These are phyloP conservation scores for Cercospora sojina DNA, from an alignment of 2,329 filamentous ascomycete genomes.

Conservation along the genomic window DNA sequence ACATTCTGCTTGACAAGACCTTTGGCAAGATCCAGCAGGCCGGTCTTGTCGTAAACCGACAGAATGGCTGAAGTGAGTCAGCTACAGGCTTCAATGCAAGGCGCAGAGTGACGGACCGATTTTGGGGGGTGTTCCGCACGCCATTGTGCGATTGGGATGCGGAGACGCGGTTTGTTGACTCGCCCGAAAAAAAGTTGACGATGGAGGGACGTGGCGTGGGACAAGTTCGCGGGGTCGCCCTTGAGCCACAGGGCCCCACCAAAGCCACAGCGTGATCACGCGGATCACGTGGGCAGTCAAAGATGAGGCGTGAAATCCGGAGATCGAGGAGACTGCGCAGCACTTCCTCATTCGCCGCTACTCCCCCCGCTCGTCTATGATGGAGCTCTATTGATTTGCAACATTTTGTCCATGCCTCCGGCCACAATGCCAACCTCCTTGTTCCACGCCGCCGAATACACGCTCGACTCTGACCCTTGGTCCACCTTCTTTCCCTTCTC, in stretches of 20 bases:
- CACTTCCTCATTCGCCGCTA: neutral
- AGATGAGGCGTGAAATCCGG: neutral
- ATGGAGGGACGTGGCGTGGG: neutral
- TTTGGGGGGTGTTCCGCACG: slow-evolving; percentile 25
- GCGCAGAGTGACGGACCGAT: slow-evolving; percentile 19
- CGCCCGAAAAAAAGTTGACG: slow-evolving; percentile 3
- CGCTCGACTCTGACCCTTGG: slow-evolving; percentile 80
- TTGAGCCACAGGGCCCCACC: neutral
- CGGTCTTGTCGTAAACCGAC: slow-evolving; percentile 98
- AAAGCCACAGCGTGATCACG: neutral
- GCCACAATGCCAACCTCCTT: slow-evolving; percentile 82
- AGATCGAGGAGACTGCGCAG: neutral
- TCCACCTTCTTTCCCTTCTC: slow-evolving; percentile 60
- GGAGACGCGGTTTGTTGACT: neutral
- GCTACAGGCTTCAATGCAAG: neutral
- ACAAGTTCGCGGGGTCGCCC: neutral
- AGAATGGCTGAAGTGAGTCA: slow-evolving; percentile 67
- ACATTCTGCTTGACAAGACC: slow-evolving; percentile 86
- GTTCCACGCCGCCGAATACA: slow-evolving; percentile 87
- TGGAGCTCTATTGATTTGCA: slow-evolving; percentile 76
- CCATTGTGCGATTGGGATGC: slow-evolving; percentile 10
- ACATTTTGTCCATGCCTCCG: slow-evolving; percentile 86
- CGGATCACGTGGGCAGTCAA: neutral
- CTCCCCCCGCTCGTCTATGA: neutral
- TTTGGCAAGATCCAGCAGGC: slow-evolving; percentile 86